Base-by-base conservation (phyloP, 2,329 filamentous ascomycete species). In the Colletotrichum sidae region DNA sequence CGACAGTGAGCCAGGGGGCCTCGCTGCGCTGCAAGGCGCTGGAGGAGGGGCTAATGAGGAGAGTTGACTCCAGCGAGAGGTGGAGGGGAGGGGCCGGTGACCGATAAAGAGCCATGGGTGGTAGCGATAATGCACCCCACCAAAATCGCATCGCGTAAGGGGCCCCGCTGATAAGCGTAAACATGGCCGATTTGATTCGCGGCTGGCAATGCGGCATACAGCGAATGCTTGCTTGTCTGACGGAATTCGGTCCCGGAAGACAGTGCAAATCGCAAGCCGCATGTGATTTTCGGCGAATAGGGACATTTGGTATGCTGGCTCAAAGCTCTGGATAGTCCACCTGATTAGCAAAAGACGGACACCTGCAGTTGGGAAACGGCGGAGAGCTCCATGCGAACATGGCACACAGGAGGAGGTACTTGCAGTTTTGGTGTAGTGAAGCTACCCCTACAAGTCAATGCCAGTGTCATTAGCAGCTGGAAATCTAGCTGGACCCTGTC, bases 161-260 rank as follows among this genome's bases (percentile, higher is more conserved):
- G n/a, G 44, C n/a, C 17, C 62, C 35, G 52, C 53, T 56, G 63
- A 66, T 66, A 63, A 66, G 63, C 47, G n/a, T 37, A 66, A 57
- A 54, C 46, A 42, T 34, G 46, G 41, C 37, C 47, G 8, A 13
- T 56, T 13, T 63, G 63, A 66, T 66, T 66, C 52, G 63, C 42
- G n/a, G 4, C 15, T 7, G 8, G n/a, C 55, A 33, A 6, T n/a
- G 39, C 11, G 33, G 50, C 37, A 44, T 15, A 44, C 44, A 55
- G 38, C 52, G 17, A 50, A 25, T 46, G 13, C 5, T 17, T 11
- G 44, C 44, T 17, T 49, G 55, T 42, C 35, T n/a, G 55, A 57
- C 37, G 45, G 45, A 38, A 55, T 35, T 13, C 33, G 12, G 5
- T n/a, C 15, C 44, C 38, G 13, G 38, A 9, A 41, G 38, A 41